Conservation (phyloP, 1,284 basidiomycete genomes). For the Ceratorhiza oryzae-sativae region DNA sequence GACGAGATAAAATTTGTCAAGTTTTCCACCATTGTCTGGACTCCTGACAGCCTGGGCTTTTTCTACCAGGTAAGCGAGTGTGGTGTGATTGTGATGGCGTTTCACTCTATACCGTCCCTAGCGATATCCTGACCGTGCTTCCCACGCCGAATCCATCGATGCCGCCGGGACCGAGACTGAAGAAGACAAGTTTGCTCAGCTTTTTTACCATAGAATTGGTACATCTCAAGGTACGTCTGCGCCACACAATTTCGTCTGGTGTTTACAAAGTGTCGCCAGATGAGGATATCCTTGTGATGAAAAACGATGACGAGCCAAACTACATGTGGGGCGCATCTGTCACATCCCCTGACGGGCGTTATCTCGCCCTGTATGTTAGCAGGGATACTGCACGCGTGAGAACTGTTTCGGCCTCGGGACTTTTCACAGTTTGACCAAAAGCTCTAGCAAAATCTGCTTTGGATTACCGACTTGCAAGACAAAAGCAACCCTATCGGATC, state of each 20-base stretch:
- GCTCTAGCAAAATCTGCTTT: constrained; percentile 71
- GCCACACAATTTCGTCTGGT: not conserved
- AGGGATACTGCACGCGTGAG: constrained; percentile 72
- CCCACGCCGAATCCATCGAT: constrained; percentile 59
- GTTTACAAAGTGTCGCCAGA: constrained; percentile 52
- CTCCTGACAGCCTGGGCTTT: constrained; percentile 78
- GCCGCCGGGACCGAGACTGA: constrained; percentile 67
- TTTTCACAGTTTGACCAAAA: not conserved
- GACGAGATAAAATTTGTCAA: constrained; percentile 80
- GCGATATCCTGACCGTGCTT: constrained; percentile 65
- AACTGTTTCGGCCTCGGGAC: not conserved
- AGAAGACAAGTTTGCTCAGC: constrained; percentile 70
- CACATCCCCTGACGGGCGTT: constrained; percentile 69
- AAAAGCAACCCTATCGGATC: constrained; percentile 60
- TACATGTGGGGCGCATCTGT: constrained; percentile 69
- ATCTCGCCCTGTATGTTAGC: constrained; percentile 62
- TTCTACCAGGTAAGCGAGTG: constrained; percentile 77
- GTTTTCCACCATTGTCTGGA: constrained; percentile 75
- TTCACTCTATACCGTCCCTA: constrained; percentile 45
- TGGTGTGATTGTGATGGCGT: constrained; percentile 40
- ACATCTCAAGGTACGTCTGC: constrained; percentile 66
- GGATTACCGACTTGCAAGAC: constrained; percentile 70
- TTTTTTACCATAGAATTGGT: constrained; percentile 76
- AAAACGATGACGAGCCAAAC: constrained; percentile 67
- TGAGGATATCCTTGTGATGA: constrained; percentile 71